phyloP scores from a whole-genome alignment of 1,284 basidiomycete species.

The Veloporphyrellus conicus region DNA sequence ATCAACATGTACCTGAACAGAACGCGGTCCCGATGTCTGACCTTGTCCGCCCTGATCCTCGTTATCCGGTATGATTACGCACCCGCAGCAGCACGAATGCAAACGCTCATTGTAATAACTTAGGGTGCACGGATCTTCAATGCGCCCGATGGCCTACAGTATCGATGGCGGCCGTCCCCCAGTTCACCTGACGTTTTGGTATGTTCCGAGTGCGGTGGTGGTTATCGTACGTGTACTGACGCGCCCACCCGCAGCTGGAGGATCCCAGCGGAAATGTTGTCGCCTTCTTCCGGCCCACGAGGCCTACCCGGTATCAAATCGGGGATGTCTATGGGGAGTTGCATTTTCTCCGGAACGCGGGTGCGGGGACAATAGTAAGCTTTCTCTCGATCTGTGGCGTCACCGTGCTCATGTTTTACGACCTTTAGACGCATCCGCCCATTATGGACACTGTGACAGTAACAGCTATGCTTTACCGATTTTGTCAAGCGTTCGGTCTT shows the following conservation, averaged over 20 bases:
- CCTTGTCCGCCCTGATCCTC: slow-evolving; percentile 63
- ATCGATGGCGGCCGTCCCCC: slow-evolving; percentile 67
- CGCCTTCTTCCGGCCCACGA: slow-evolving; percentile 71
- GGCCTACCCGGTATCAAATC: slow-evolving; percentile 71
- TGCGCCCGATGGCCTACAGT: slow-evolving; percentile 73
- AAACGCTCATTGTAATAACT: slow-evolving; percentile 17
- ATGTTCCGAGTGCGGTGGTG: slow-evolving; percentile 32
- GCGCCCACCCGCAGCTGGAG: slow-evolving; percentile 50
- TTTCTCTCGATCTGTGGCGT: slow-evolving; percentile 12
- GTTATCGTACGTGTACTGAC: slow-evolving; percentile 17
- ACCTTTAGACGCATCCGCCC: slow-evolving; percentile 69
- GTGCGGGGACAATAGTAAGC: slow-evolving; percentile 71
- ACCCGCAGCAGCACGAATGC: slow-evolving; percentile 5
- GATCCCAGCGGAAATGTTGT: slow-evolving; percentile 65
- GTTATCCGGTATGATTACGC: slow-evolving; percentile 47
- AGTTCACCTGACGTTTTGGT: slow-evolving; percentile 61
- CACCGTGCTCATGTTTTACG: slow-evolving; percentile 24
- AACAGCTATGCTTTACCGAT: slow-evolving; percentile 78
- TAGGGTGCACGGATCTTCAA: slow-evolving; percentile 68
- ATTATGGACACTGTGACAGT: slow-evolving; percentile 83
- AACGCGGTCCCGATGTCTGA: slow-evolving; percentile 75
- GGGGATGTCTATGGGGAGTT: slow-evolving; percentile 80
- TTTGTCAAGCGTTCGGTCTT: slow-evolving; percentile 64
- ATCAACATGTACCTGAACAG: slow-evolving; percentile 38
- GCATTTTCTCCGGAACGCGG: slow-evolving; percentile 71